Base-by-base conservation (phyloP, 2,329 filamentous ascomycete species). In the Dactylella cylindrospora region DNA sequence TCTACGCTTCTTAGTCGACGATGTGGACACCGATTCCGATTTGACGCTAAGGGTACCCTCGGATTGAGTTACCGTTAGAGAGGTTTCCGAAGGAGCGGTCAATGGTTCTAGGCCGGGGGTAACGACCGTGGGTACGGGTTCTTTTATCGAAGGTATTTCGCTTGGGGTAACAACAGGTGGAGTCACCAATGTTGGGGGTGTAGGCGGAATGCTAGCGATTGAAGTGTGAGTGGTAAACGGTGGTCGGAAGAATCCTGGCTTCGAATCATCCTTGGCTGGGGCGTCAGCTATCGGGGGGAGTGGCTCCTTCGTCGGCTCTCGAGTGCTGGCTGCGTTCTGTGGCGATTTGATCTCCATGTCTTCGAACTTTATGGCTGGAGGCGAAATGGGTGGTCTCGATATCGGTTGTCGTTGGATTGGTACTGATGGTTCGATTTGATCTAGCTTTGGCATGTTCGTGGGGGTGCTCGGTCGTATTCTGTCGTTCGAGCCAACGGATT, bases 401-500 rank as follows among this genome's bases (percentile, higher is more conserved):
- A 4, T 10, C 13, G 5, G 22, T 17, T 1, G 45, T 6, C 9
- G 28, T 45, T 20, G 46, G 32, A 23, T 25, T 8, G 19, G 23
- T 2, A 12, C 22, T 23, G 13, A 33, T 15, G 23, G 20, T n/a
- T 40, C 19, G 12, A 41, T 8, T 31, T 8, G 28, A 13, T 31
- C 26, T 12, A 38, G 36, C 25, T 32, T 45, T 22, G 51, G 51
- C 32, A 57, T 28, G 10, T 57, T 50, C 7, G 50, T 49, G 8
- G 59, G 59, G 9, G 59, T 64, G 39, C 44, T 28, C 4, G 59
- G 59, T 29, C 59, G 26, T 39, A 64, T 64, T 17, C 59, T 49
- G 19, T 64, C 51, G 25, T 55, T 57, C 5, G 59, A 64, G 26
- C 46, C 51, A 20, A 57, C 59, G 13, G 51, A 57, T 38, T 57